Evolutionary conservation across 1,284 basidiomycete species (phyloP), one percentile per base, ranked within the genome.

Genomic region (Veloboletus limbatus): DNA sequence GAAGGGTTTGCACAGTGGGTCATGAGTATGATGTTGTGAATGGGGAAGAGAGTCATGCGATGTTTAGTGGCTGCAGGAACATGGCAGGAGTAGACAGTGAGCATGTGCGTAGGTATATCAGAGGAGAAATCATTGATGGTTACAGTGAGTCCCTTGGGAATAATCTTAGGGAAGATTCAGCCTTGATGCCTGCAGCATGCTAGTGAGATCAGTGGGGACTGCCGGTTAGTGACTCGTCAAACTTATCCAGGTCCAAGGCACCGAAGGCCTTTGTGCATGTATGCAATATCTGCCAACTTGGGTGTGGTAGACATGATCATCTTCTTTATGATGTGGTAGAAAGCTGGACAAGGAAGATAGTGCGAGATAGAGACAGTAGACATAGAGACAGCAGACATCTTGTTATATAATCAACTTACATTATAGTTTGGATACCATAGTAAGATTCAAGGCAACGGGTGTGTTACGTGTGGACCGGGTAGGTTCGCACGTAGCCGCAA

Each of bases 21-120:
- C 1, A 76, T 75, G 26, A 82, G 71, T 21, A 84, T 70, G 48
- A 82, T 68, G 27, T 75, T 73, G 57, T 85, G 80, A 8, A 72
- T 63, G 3, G 82, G 79, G 55, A 72, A 78, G 40, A 85, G 67
- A 0, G 70, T 72, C 14, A 79, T 70, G 16, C 56, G 69, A 50
- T 63, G 62, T 48, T 49, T 67, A 31, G 52, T 48, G 30, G 32
- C 56, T 10, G 55, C 56, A 35, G 51, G 63, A 21, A 55, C 55
- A 31, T 59, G 60, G 2, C 53, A 58, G 16, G 59, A 62, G 51
- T 73, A 72, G 20, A 82, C 69, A 9, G 77, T 79, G 11, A 79
- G 65, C 62, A 81, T 69, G 52, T 82, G 81, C 0, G 79, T 78
- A 11, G 80, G 79, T 57, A 72, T 66, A 16, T 71, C 66, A 3